Percentiles rank a stretch among this genome's conserved stretches.
Conservation (phyloP, 2,329 filamentous ascomycete genomes). For the Beauveria caledonica region DNA sequence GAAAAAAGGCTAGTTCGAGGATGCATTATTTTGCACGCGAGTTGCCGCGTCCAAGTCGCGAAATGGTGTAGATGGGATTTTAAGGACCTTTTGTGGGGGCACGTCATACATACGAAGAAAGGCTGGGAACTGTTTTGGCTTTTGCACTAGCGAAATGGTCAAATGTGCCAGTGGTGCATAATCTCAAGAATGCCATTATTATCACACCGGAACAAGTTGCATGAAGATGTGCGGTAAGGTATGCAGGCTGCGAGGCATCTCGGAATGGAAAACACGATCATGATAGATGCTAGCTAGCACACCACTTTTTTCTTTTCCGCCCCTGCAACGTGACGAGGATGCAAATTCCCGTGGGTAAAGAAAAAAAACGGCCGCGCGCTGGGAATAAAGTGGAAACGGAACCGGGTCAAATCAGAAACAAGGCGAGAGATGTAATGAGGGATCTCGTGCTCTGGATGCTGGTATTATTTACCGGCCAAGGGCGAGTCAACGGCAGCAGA, state of each 20-base stretch:
- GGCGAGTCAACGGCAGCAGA: no score
- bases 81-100: not conserved
- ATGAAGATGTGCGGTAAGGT: no score
- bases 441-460: not conserved
- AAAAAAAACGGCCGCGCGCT: no score
- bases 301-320: not conserved
- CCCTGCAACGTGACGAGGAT: not conserved
- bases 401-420: not conserved
- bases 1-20: not conserved
- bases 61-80: not conserved
- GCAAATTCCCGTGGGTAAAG: not conserved
- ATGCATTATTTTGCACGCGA: not conserved
- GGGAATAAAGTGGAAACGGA: not conserved
- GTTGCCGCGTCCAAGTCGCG: slow-evolving; percentile 5
- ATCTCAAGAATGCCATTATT: no score
- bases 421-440: not conserved
- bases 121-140: not conserved
- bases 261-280: no score
- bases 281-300: no score
- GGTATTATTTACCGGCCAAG: no score
- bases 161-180: not conserved
- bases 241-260: no score
- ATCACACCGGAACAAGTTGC: no score
- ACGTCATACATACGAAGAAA: not conserved
- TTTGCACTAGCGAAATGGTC: not conserved